Evolutionary conservation across 73 alveolate species (phyloP), one percentile per base, ranked within the genome.

Genomic region (Paramecium pentaurelia): DNA sequence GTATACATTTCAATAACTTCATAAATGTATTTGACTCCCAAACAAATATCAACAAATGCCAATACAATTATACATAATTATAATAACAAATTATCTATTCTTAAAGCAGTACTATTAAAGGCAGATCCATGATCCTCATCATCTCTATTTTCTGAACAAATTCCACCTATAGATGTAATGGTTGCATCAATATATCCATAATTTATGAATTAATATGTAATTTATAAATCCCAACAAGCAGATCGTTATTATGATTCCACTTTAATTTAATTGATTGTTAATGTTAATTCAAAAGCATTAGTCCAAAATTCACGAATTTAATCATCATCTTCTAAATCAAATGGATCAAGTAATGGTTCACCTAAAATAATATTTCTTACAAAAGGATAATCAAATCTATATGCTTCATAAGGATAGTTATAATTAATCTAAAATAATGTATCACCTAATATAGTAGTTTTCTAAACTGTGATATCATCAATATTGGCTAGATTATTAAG

Each of bases 1-100:
- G 91, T 80, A 64, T 80, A 80, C 75, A 80, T 45, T 18, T 80
- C 71, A 45, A 80, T 80, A 14, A 80, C 91, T 49, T 80, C 91
- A 80, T 45, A 80, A 2, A 80, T 80, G 14, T 80, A 80, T 45
- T 80, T 80, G 16, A 47, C 44, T 44, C 91, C 91, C 18, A 80
- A 49, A 32, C 47, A 14, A 10, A 80, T 14, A 20, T 80, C 77
- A 22, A 49, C 6, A 2, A 80, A 80, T 42, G 91, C 44, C 14
- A 80, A 47, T 16, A 80, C 7, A 45, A 80, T 20, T 6, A 80
- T 47, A 20, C 47, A 8, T 8, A 80, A 38, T 25, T 40, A 80
- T 22, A 80, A 36, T 4, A 80, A n/a, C 6, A 28, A n/a, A 45
- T 49, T 27, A 44, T 80, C 91, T 18, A 42, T 32, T 49, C 49